Percentiles rank a stretch among this genome's conserved stretches.
Evolutionary conservation across 2,329 filamentous ascomycete species (phyloP).

Genomic region (Byssoonygena ceratinophila): DNA sequence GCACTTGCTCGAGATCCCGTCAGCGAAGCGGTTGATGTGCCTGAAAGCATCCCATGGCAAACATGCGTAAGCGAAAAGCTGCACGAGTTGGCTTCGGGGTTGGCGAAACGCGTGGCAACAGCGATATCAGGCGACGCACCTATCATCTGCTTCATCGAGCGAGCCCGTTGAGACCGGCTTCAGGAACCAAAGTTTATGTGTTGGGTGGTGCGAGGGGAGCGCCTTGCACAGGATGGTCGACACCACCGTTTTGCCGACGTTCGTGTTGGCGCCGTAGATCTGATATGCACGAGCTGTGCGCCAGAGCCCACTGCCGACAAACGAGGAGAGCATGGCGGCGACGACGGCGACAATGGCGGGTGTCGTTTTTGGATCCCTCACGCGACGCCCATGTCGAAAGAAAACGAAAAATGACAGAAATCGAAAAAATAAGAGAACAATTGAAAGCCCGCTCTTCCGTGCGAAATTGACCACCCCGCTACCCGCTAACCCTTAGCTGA

Average conservation of each 20-base stretch:
- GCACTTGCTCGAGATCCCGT: slow-evolving; percentile 47
- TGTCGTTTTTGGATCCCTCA: neutral
- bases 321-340: slow-evolving; percentile 14
- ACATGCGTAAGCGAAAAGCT: neutral
- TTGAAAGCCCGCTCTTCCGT: too few species aligned
- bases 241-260: slow-evolving; percentile 75
- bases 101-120: neutral
- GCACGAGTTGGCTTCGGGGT: neutral
- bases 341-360: neutral
- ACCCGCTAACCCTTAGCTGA: too few species aligned
- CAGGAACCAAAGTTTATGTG: slow-evolving; percentile 47
- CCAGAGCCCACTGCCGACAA: slow-evolving; percentile 52
- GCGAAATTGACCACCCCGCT: neutral
- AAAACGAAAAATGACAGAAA: too few species aligned
- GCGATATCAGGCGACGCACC: slow-evolving; percentile 35
- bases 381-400: neutral
- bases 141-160: slow-evolving; percentile 57
- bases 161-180: slow-evolving; percentile 76
- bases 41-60: slow-evolving; percentile 29
- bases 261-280: slow-evolving; percentile 73
- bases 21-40: slow-evolving; percentile 52
- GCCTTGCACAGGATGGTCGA: slow-evolving; percentile 61
- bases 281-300: slow-evolving; percentile 59
- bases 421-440: too few species aligned
- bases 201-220: slow-evolving; percentile 39